These are phyloP conservation scores for Lyophyllum semitale DNA, from an alignment of 768 basidiomycete species.

Conservation along the genomic window DNA sequence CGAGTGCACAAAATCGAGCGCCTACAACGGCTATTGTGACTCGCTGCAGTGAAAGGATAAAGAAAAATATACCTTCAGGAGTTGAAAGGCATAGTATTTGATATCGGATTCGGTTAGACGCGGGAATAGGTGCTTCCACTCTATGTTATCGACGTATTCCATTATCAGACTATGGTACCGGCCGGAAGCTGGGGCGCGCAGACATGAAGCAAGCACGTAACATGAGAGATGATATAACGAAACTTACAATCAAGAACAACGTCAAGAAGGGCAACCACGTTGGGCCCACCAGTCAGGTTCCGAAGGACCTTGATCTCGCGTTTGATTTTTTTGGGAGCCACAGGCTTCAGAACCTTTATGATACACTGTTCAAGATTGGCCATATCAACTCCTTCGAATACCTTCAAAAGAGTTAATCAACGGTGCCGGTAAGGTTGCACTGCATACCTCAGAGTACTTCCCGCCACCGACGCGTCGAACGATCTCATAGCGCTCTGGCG, in stretches of 20 bases:
- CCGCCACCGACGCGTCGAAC: constrained; percentile 64
- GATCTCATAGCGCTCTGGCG: constrained; percentile 69
- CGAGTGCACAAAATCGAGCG: constrained; percentile 71
- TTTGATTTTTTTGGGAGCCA: constrained; percentile 72
- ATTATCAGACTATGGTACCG: constrained; percentile 68
- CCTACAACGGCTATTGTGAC: constrained; percentile 25
- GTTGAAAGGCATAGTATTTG: constrained; percentile 67
- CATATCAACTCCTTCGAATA: constrained; percentile 62
- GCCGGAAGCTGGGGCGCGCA: constrained; percentile 36
- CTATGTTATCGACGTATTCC: constrained; percentile 68
- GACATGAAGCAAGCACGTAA: neutral
- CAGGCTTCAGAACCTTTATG: constrained; percentile 76
- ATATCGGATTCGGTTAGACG: constrained; percentile 64
- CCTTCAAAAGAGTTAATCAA: constrained; percentile 29
- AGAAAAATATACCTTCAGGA: constrained; percentile 45
- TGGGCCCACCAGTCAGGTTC: constrained; percentile 71
- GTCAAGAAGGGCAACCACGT: constrained; percentile 65
- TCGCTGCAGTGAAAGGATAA: neutral
- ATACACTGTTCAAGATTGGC: constrained; percentile 55
- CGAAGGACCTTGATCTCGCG: constrained; percentile 75
- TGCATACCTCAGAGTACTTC: constrained; percentile 62
- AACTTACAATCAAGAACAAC: constrained; percentile 59
- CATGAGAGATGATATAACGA: neutral
- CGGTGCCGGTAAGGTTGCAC: neutral
- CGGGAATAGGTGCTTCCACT: constrained; percentile 63